phyloP scores from a whole-genome alignment of 139 green algal species.

The Desmodesmus armatus region DNA sequence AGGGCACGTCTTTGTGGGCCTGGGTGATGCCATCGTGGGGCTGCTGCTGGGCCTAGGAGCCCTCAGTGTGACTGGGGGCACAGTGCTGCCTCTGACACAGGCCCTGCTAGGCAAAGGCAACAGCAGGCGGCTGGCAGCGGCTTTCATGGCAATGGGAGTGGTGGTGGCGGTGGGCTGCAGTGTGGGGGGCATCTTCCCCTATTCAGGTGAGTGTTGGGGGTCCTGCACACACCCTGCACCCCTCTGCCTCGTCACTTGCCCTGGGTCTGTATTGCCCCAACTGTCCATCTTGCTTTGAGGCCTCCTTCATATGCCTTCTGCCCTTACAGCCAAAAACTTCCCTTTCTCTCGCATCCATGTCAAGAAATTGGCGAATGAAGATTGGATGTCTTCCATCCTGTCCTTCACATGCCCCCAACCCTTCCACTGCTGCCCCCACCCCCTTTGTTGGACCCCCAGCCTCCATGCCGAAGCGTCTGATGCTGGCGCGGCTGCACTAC shows the following conservation, averaged over 20 bases:
- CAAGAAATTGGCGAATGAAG: no score
- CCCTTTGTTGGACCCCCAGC: no score
- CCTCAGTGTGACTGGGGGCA: not conserved
- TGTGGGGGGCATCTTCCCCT: not conserved
- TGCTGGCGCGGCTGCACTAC: conserved; percentile 44
- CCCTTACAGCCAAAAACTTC: no score
- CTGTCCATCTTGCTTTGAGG: no score
- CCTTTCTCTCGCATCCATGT: no score
- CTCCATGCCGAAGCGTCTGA: conserved; percentile 46
- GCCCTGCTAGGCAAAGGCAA: not conserved
- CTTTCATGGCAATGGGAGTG: not conserved
- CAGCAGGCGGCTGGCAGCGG: not conserved
- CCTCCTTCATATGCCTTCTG: no score
- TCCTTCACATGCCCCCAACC: no score
- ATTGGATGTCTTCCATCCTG: no score
- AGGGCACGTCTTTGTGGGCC: conserved; percentile 28
- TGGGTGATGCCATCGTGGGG: conserved; percentile 29
- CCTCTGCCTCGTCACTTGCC: no score
- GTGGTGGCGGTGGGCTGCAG: not conserved
- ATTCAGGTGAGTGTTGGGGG: conserved; percentile 1
- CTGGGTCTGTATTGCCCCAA: no score
- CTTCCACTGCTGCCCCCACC: no score
- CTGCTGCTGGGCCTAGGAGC: conserved; percentile 16
- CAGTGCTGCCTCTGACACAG: conserved; percentile 7
- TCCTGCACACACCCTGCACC: no score